phyloP scores from a whole-genome alignment of 1,139 yeast genomes.

The Yamadazyma atmosphaerica region DNA sequence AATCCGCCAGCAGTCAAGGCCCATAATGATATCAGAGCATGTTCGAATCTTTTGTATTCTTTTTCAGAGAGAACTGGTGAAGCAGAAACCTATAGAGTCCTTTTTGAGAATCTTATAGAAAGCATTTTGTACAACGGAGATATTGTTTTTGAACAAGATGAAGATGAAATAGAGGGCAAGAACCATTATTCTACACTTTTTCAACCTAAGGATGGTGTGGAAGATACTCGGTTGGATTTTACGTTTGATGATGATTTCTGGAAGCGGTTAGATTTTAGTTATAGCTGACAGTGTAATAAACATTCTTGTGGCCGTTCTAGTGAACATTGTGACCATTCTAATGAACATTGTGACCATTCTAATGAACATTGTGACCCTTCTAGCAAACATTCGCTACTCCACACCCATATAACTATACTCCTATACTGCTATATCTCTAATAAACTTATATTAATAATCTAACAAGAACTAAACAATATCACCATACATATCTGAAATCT shows the following conservation, averaged over 20 bases:
- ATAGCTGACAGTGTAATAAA: too few species aligned
- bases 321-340: too few species aligned
- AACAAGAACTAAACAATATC: background rate
- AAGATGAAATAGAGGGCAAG: background rate
- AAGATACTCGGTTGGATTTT: constrained; percentile 12
- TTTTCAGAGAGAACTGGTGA: constrained; percentile 23
- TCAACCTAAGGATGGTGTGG: constrained; percentile 3
- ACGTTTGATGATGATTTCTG: constrained; percentile 17
- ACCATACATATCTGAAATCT: constrained; percentile 20
- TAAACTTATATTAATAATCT: too few species aligned
- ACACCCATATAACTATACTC: too few species aligned
- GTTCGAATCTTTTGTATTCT: constrained; percentile 21
- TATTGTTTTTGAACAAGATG: constrained; percentile 1
- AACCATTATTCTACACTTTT: background rate
- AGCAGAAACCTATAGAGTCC: constrained; percentile 20
- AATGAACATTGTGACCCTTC: too few species aligned
- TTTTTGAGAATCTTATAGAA: constrained; percentile 22
- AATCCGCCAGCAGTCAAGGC: constrained; percentile 18
- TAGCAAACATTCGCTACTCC: too few species aligned
- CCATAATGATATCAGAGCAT: constrained; percentile 22
- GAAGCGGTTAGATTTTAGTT: constrained; percentile 12
- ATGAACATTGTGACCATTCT: too few species aligned
- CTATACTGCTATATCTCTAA: too few species aligned
- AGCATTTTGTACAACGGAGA: constrained; percentile 14
- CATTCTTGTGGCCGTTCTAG: too few species aligned